Evolutionary conservation across 495 filamentous ascomycete genomes (phyloP).

Genomic region (Neurospora intermedia): DNA sequence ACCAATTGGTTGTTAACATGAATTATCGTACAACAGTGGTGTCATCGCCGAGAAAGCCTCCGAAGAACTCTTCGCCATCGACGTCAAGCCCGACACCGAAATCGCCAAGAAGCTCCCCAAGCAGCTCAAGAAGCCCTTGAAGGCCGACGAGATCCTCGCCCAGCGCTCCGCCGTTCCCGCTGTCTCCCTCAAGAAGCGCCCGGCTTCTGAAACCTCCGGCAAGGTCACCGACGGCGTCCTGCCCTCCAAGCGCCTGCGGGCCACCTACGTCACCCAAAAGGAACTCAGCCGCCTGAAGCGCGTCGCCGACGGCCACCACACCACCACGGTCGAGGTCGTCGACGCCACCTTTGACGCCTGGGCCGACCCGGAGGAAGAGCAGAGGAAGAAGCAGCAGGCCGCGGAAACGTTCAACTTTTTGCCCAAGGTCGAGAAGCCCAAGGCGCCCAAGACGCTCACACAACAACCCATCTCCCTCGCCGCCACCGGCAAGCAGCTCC

Average conservation of each 20-base stretch:
- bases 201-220: constrained; percentile 25
- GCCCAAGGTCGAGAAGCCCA: constrained; percentile 49
- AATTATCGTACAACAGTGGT: constrained; percentile 43
- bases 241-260: constrained; percentile 59
- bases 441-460: constrained; percentile 65
- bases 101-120: constrained; percentile 44
- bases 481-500: constrained; percentile 62
- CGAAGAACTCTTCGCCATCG: constrained; percentile 69
- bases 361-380: constrained; percentile 41
- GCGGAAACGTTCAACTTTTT: constrained; percentile 43
- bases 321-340: constrained; percentile 40
- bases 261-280: constrained; percentile 66
- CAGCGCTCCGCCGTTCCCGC: constrained; percentile 70
- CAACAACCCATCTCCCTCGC: constrained; percentile 69
- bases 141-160: constrained; percentile 82
- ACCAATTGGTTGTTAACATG: constrained; percentile 19
- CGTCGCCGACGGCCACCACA: constrained; percentile 62
- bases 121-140: constrained; percentile 57
- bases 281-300: constrained; percentile 67
- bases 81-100: constrained; percentile 41
- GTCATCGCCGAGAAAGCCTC: constrained; percentile 69
- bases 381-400: constrained; percentile 34
- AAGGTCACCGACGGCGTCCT: constrained; percentile 55
- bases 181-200: constrained; percentile 64
- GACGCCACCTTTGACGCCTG: constrained; percentile 68